Evolutionary conservation across 106 monocot genomes (phyloP).

Genomic region (Triglochin maritima): DNA sequence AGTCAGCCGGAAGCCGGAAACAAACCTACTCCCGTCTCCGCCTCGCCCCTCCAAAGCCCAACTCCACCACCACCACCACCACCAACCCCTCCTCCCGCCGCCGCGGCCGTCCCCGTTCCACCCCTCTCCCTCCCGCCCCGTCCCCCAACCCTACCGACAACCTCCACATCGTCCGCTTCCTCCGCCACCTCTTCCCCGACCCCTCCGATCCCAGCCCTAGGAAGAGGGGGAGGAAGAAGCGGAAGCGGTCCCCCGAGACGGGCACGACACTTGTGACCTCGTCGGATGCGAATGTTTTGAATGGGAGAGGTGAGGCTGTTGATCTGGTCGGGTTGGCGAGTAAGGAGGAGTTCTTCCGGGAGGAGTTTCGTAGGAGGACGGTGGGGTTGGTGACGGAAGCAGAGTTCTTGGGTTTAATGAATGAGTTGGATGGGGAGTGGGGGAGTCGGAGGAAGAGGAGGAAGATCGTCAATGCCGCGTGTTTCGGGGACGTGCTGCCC

Average conservation of each 20-base stretch:
- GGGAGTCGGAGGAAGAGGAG: conserved; percentile 44
- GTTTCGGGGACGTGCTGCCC: conserved; percentile 38
- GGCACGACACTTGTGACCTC: no score
- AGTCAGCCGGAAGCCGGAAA: conserved; percentile 75
- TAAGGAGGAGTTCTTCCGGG: conserved; percentile 30
- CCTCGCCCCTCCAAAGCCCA: conserved; percentile 37
- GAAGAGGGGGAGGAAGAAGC: conserved; percentile 9
- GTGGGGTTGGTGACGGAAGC: conserved; percentile 27
- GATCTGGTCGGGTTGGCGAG: conserved; percentile 26
- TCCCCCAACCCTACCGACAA: conserved; percentile 27
- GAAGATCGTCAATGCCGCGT: conserved; percentile 35
- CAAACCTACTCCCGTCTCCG: conserved; percentile 81
- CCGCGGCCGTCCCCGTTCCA: conserved; percentile 27
- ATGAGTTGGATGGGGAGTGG: conserved; percentile 41
- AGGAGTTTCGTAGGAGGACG: conserved; percentile 35
- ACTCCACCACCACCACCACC: conserved; percentile 7
- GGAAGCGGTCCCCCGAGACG: background rate
- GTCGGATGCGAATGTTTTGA: conserved; percentile 20
- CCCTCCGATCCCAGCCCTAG: no score
- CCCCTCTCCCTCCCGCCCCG: conserved; percentile 1
- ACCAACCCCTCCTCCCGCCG: conserved; percentile 13
- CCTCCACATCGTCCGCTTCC: conserved; percentile 34
- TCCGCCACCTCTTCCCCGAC: conserved; percentile 42
- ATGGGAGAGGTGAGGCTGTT: conserved; percentile 17
- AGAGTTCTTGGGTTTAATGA: conserved; percentile 27